phyloP scores from a whole-genome alignment of 257 asterid genomes.

The Handroanthus guayacan region DNA sequence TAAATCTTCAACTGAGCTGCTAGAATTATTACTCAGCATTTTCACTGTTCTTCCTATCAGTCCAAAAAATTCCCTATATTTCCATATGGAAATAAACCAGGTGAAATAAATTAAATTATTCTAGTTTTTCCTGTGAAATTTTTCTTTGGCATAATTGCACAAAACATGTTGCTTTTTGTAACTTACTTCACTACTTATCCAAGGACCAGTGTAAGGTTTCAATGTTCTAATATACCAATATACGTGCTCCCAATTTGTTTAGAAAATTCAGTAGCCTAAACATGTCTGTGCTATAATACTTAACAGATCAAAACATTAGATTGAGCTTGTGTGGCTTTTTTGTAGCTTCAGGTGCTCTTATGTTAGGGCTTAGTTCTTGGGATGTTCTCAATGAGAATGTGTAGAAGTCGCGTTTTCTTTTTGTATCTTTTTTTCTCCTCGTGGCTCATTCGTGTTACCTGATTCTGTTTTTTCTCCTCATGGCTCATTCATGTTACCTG shows the following conservation, averaged over 20 bases:
- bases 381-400: not conserved
- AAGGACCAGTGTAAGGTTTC: not conserved
- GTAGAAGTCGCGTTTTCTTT: not conserved
- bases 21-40: not conserved
- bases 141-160: not conserved
- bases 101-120: conserved; percentile 19
- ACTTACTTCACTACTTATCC: not conserved
- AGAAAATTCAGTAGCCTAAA: conserved; percentile 4
- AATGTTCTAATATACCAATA: not conserved
- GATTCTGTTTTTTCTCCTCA: not conserved
- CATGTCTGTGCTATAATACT: conserved; percentile 19
- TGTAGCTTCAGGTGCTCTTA: conserved; percentile 16
- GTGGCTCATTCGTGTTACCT: too few relatives aligned
- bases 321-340: conserved; percentile 7
- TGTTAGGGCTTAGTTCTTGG: conserved; percentile 20
- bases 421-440: not conserved
- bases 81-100: not conserved
- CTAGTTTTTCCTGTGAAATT: not conserved
- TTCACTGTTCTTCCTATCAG: not conserved
- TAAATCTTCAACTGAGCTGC: not conserved
- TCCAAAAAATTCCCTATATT: not conserved
- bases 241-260: not conserved
- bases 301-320: conserved; percentile 27
- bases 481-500: not conserved
- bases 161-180: not conserved